Base-by-base conservation (phyloP, 495 filamentous ascomycete species). In the Penicillium nucicola region DNA sequence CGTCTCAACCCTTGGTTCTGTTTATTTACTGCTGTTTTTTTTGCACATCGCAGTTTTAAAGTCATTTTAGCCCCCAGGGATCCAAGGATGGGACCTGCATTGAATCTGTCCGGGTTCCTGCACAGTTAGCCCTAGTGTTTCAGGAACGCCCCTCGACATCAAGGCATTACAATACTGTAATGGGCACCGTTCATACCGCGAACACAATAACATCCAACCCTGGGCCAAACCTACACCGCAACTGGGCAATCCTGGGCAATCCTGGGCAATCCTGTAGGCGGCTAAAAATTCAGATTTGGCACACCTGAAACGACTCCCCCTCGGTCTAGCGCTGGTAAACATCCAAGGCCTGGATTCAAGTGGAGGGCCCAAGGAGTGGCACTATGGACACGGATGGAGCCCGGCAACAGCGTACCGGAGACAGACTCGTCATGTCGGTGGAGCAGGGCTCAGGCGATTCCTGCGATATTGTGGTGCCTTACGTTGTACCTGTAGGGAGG, bases 401-500 rank as follows among this genome's bases (percentile, higher is more conserved):
- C 34, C 34, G 23, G 44, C 14, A 28, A 31, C 15, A 14, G 34
- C 35, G 14, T 32, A 48, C 42, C 25, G 45, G 25, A 25, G 37
- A 14, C 6, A 38, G 45, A 48, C 36, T 48, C 46, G 46, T 48
- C 46, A 48, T 40, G 17, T 20, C 17, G 7, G 46, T 48, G 46
- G 46, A 6, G 46, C 32, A 33, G 12, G 36, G 46, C 46, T 48
- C 22, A 0, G 17, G 32, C 17, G 18, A 25, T 33, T 5, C 17
- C 4, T 28, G 25, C 25, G 25, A 28, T 28, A 28, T 28, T 28
- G 25, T 28, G 25, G 25, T 28, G 25, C 25, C 25, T 28, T 28
- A 28, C 25, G 25, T 28, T 28, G 25, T 28, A 28, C 25, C 25
- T 28, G 25, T 28, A 28, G 0, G 10, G 7, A 7, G 22, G 45